Conservation (phyloP, 208 protist genomes). For the Acanthamoeba royreba region DNA sequence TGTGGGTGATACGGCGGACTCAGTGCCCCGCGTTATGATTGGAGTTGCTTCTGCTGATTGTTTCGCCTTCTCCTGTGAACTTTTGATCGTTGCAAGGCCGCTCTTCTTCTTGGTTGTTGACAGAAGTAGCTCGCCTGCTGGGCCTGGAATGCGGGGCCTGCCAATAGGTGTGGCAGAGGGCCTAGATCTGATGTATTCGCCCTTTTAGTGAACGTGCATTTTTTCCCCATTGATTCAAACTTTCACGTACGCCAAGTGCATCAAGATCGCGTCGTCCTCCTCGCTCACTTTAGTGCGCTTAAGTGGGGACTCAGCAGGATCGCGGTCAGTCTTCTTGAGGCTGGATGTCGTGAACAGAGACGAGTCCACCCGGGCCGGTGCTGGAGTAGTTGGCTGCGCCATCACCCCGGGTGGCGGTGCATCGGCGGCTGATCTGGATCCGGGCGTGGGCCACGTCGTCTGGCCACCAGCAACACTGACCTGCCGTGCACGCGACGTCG, state of each 20-base stretch:
- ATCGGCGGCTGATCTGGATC: too few relatives aligned
- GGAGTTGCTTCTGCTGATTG: background rate
- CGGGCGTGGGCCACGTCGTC: too few relatives aligned
- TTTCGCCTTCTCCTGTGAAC: background rate
- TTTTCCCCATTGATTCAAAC: background rate
- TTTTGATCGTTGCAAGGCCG: background rate
- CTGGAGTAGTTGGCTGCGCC: too few relatives aligned
- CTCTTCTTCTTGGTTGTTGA: background rate
- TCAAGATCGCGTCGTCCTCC: background rate
- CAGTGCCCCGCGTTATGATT: background rate
- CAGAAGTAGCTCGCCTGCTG: slow-evolving; percentile 3
- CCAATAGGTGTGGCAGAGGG: background rate
- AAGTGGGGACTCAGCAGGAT: background rate
- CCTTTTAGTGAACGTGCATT: background rate
- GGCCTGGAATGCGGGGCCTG: background rate
- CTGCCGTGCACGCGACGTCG: too few relatives aligned
- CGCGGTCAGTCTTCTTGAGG: background rate
- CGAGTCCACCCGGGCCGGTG: background rate
- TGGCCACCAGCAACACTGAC: too few relatives aligned
- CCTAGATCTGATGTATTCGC: background rate
- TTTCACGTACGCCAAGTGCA: background rate
- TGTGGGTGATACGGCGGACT: background rate
- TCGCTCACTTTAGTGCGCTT: slow-evolving; percentile 8
- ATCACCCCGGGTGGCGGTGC: too few relatives aligned
- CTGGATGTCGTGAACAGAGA: background rate